Conservation (phyloP, 2,329 filamentous ascomycete species). For the Leptoxyphium fumago region DNA sequence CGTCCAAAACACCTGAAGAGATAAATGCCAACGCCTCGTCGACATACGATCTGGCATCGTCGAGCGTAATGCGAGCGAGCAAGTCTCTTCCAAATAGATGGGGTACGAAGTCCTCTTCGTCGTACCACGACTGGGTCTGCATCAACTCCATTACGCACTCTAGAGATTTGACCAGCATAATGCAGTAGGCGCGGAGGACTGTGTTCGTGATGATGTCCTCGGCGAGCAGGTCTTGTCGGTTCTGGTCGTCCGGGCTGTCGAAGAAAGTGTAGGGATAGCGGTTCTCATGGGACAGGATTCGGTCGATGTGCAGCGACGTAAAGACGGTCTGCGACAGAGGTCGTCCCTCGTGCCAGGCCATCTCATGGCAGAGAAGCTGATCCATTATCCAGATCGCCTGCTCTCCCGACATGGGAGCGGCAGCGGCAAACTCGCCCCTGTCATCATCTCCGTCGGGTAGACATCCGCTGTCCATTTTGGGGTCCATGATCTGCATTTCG, state of each 20-base stretch:
- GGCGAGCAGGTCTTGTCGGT: constrained; percentile 36
- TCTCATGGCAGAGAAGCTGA: constrained; percentile 81
- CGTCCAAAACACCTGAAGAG: constrained; percentile 3
- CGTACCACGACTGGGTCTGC: constrained; percentile 74
- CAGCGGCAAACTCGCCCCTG: constrained; percentile 45
- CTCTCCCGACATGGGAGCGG: constrained; percentile 24
- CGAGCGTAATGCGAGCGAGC: constrained; percentile 46
- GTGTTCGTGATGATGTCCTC: background rate
- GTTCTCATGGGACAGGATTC: constrained; percentile 53
- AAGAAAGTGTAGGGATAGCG: constrained; percentile 13
- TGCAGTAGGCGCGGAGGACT: constrained; percentile 58
- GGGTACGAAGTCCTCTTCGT: constrained; percentile 96
- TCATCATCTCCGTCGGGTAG: constrained; percentile 64
- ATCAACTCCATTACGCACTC: constrained; percentile 64
- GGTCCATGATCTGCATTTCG: constrained; percentile 73
- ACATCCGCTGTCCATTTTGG: constrained; percentile 95
- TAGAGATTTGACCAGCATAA: constrained; percentile 72
- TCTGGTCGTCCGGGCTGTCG: constrained; percentile 41
- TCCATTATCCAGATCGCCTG: constrained; percentile 91
- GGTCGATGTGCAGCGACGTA: constrained; percentile 81
- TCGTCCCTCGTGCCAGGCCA: constrained; percentile 95
- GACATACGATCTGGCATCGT: constrained; percentile 41
- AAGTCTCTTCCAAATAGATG: constrained; percentile 76
- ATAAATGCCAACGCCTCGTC: constrained; percentile 41
- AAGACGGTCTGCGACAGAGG: constrained; percentile 89